Conservation (phyloP, 305 asterid genomes). For the Fraxinus ornus region DNA sequence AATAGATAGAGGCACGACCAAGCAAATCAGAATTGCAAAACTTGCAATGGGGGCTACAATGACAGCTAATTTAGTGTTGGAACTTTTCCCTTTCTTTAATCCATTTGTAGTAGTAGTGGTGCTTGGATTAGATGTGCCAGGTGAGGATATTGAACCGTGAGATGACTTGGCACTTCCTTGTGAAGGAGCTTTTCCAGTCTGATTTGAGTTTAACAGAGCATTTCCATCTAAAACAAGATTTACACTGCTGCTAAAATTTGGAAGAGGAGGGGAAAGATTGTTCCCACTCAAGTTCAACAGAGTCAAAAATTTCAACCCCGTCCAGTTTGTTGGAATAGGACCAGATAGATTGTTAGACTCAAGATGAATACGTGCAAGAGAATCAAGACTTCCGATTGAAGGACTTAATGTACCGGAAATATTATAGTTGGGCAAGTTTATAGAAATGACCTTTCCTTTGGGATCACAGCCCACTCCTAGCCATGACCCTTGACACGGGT, state of each 20-base stretch:
- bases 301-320: conserved; percentile 53
- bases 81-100: conserved; percentile 30
- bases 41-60: conserved; percentile 55
- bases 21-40: conserved; percentile 43
- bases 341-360: conserved; percentile 68
- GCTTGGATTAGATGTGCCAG: conserved; percentile 24
- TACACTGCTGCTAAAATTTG: conserved; percentile 46
- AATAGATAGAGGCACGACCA: conserved; percentile 48
- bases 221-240: conserved; percentile 55
- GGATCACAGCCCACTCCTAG: conserved; percentile 63
- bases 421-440: conserved; percentile 56
- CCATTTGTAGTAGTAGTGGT: conserved; percentile 20
- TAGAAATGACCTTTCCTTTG: conserved; percentile 37
- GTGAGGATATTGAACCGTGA: conserved; percentile 29
- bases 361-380: conserved; percentile 50
- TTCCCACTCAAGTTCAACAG: conserved; percentile 62
- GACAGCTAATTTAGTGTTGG: conserved; percentile 39
- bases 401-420: conserved; percentile 72
- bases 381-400: conserved; percentile 58
- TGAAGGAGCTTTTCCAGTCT: conserved; percentile 32
- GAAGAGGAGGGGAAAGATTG: conserved; percentile 66
- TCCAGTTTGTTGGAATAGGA: conserved; percentile 58
- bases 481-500: conserved; percentile 63
- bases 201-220: conserved; percentile 35
- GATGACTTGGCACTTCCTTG: conserved; percentile 28